A percentile compares a stretch with the other conserved stretches of the same genome.
Conservation (phyloP, 805 yeast species). For the Vanderwaltozyma polyspora region DNA sequence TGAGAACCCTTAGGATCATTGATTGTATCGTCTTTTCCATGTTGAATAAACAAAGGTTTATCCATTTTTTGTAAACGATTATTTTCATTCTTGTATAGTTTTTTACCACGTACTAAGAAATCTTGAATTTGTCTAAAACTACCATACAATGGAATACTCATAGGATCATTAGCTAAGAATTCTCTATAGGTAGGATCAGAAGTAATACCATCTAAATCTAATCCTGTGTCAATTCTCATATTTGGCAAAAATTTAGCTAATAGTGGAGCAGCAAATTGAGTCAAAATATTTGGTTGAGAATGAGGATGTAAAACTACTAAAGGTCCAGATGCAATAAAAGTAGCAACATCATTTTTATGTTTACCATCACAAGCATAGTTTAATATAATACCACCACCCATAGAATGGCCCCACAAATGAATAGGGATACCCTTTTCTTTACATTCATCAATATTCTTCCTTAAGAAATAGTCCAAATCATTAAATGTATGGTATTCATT, state of each 20-base stretch:
- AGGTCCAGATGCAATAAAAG: conserved; percentile 48
- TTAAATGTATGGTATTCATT: conserved; percentile 44
- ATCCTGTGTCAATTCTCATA: conserved; percentile 41
- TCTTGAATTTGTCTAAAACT: conserved; percentile 46
- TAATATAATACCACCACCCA: conserved; percentile 70
- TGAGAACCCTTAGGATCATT: conserved; percentile 42
- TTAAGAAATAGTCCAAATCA: conserved; percentile 46
- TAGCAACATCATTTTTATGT: conserved; percentile 34
- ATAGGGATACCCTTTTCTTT: conserved; percentile 23
- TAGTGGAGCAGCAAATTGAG: conserved; percentile 34
- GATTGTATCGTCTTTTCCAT: conserved; percentile 53
- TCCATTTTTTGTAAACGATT: conserved; percentile 25
- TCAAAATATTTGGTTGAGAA: conserved; percentile 40
- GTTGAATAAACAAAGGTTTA: conserved; percentile 44
- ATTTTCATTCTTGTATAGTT: conserved; percentile 31
- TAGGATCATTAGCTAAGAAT: conserved; percentile 35
- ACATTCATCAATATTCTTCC: conserved; percentile 14
- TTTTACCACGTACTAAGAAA: conserved; percentile 51
- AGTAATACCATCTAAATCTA: conserved; percentile 46
- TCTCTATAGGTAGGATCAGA: conserved; percentile 35
- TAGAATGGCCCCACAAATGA: conserved; percentile 56
- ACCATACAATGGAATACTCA: conserved; percentile 38
- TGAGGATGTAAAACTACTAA: conserved; percentile 46
- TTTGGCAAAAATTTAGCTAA: conserved; percentile 36
- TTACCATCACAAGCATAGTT: conserved; percentile 52